A percentile compares a stretch with the other conserved stretches of the same genome.
Evolutionary conservation across 2,329 filamentous ascomycete species (phyloP).

Genomic region (Xenosphaeropsis pyriputrescens): DNA sequence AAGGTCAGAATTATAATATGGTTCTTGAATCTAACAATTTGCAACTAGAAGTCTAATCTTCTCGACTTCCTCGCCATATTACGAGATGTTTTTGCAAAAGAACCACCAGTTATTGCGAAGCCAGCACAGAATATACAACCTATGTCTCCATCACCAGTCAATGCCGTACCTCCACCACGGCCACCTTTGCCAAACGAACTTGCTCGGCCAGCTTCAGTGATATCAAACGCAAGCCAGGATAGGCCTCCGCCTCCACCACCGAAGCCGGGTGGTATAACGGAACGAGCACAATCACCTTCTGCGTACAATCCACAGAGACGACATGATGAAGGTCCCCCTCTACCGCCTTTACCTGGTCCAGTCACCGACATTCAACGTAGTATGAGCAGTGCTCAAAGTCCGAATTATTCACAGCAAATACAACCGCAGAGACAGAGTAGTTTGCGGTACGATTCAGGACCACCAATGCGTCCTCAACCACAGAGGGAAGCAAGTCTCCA

Average conservation of each 20-base stretch:
- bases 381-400: constrained; percentile 8
- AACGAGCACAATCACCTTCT: constrained; percentile 6
- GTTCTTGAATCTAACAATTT: constrained; percentile 10
- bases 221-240: constrained; percentile 14
- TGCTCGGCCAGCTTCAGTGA: constrained; percentile 25
- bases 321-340: constrained; percentile 14
- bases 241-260: constrained; percentile 19
- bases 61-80: constrained; percentile 72
- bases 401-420: constrained; percentile 6
- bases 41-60: constrained; percentile 59
- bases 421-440: constrained; percentile 14
- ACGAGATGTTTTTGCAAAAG: constrained; percentile 80
- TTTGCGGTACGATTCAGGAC: constrained; percentile 14
- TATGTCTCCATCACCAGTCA: constrained; percentile 18
- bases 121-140: constrained; percentile 34
- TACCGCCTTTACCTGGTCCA: constrained; percentile 16
- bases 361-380: constrained; percentile 3
- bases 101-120: constrained; percentile 76
- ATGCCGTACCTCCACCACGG: constrained; percentile 44
- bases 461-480: constrained; percentile 16
- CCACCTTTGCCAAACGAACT: constrained; percentile 58
- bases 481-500: constrained; percentile 9
- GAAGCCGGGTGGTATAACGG: constrained; percentile 9
- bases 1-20: background rate
- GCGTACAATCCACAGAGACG: constrained; percentile 6